phyloP scores from a whole-genome alignment of 306 rosid species.

The Neltuma alba region DNA sequence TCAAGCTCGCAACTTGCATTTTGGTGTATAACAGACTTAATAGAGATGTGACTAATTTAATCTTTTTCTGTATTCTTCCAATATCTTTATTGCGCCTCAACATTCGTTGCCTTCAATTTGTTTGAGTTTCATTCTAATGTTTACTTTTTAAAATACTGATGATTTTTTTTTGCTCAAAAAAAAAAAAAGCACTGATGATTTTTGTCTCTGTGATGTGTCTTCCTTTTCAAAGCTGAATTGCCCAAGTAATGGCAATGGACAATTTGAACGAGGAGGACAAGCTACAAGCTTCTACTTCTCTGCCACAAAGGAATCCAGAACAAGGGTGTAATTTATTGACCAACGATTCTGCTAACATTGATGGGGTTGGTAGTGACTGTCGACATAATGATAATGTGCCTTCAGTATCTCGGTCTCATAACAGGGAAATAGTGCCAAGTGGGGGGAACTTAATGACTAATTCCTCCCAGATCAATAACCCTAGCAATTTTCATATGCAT shows the following conservation, averaged over 20 bases:
- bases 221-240: conserved; percentile 8
- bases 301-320: conserved; percentile 31
- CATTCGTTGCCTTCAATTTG: neutral
- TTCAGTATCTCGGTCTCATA: conserved; percentile 28
- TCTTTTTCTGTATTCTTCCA: neutral
- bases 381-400: conserved; percentile 14
- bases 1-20: neutral
- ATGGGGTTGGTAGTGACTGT: conserved; percentile 2
- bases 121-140: neutral
- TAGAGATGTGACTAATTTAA: neutral
- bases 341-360: conserved; percentile 5
- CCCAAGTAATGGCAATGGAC: neutral
- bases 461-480: conserved; percentile 35
- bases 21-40: neutral
- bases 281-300: conserved; percentile 23
- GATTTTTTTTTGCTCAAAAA: no score
- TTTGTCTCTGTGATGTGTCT: neutral
- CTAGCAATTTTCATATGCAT: conserved; percentile 30
- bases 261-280: neutral
- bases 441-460: conserved; percentile 14
- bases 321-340: neutral
- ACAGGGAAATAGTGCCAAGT: conserved; percentile 2
- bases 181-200: no score
- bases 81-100: neutral
- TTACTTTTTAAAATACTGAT: neutral